phyloP scores from a whole-genome alignment of 352 stramenopile genomes.

The Globisporangium rhizosaccharum region DNA sequence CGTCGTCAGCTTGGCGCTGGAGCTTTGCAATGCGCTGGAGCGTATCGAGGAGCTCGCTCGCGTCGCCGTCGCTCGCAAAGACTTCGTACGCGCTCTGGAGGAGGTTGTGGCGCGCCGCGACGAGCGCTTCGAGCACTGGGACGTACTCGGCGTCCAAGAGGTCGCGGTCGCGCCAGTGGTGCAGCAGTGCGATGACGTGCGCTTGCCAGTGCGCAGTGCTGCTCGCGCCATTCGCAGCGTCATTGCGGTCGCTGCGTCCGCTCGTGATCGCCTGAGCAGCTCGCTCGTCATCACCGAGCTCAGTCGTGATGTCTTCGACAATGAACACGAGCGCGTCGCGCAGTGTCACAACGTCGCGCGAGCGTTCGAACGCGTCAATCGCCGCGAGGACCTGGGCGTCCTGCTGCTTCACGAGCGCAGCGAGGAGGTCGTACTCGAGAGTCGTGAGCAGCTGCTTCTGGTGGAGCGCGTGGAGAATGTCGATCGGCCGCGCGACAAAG shows the following conservation, averaged over 20 bases:
- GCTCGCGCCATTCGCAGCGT: too few species aligned
- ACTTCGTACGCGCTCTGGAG: slow-evolving; percentile 72
- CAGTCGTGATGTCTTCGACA: slow-evolving; percentile 59
- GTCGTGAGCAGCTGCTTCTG: slow-evolving; percentile 59
- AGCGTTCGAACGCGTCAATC: slow-evolving; percentile 37
- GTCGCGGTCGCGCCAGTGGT: slow-evolving; percentile 33
- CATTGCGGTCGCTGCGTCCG: too few species aligned
- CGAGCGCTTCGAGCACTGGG: slow-evolving; percentile 34
- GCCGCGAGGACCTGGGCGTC: slow-evolving; percentile 43
- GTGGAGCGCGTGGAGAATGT: slow-evolving; percentile 42
- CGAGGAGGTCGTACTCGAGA: slow-evolving; percentile 51
- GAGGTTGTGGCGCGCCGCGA: slow-evolving; percentile 50
- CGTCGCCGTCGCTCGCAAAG: slow-evolving; percentile 49
- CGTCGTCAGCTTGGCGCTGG: slow-evolving; percentile 40
- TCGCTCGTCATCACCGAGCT: slow-evolving; percentile 63
- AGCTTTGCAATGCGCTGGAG: slow-evolving; percentile 65
- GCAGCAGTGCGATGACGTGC: slow-evolving; percentile 37
- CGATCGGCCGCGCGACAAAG: slow-evolving; percentile 20
- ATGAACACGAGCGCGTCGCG: slow-evolving; percentile 45
- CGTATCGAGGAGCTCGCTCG: slow-evolving; percentile 62
- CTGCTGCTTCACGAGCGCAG: slow-evolving; percentile 50
- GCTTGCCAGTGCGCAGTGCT: slow-evolving; percentile 35
- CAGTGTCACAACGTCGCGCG: slow-evolving; percentile 23
- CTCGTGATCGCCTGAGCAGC: not conserved
- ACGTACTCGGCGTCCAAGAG: slow-evolving; percentile 29